Base-by-base conservation (phyloP, 2,329 filamentous ascomycete species). In the Coleophoma eucalyptorum region DNA sequence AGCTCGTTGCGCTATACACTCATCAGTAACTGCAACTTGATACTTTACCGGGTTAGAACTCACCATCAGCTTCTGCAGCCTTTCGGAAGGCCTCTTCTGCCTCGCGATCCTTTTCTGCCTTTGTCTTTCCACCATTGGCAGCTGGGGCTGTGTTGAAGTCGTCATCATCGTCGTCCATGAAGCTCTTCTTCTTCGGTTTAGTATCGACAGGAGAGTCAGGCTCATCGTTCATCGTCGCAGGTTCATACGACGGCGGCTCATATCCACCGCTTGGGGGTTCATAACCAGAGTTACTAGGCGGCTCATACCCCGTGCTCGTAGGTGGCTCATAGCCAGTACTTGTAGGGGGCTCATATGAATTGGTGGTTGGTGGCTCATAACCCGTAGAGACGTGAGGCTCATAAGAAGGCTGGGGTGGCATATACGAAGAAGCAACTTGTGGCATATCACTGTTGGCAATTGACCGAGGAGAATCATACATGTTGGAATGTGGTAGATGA, bases 71-170 rank as follows among this genome's bases (percentile, higher is more conserved):
- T 62, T 87, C 91, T 1, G 90, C 93, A 21, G 89, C 90, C 67
- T 86, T 90, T 50, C 84, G 82, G 75, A 97, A 90, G 66, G 90
- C 84, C 61, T 95, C 92, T 51, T 90, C 87, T 44, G 92, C 91
- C 67, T 90, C 87, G 20, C 82, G 79, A 61, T 95, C 89, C 61
- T 83, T 86, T 12, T 87, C 84, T 37, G 79, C 72, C 65, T 86
- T 84, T 2, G 70, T 78, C 66, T 87, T 86, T 26, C 75, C 78
- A 31, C 75, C 72, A 38, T 68, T 63, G n/a, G 61, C 43, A 33
- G 74, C 73, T 37, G 71, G 65, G 13, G 58, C 47, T 72, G 55
- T 6, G 73, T 72, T 32, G 82, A 73, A 41, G 88, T 88, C 82
- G 56, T 86, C 84, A 12, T 91, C 87, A 26, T 93, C 89, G 56